Conservation (phyloP, 345 rosid genomes). For the Eucalyptus virginea region DNA sequence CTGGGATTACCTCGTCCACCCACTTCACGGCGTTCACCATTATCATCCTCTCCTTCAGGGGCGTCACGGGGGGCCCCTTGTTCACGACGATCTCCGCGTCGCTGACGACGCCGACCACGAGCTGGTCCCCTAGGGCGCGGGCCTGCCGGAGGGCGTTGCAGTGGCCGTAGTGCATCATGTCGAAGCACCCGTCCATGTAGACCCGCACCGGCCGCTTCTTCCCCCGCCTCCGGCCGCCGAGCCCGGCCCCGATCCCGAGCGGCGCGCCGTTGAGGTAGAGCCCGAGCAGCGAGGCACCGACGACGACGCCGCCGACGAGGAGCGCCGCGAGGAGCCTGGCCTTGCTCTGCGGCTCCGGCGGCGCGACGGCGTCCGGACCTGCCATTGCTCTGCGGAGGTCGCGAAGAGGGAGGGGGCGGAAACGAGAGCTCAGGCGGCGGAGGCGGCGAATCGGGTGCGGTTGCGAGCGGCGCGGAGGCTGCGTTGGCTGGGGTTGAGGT, state of each 20-base stretch:
- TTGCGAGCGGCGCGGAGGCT: neutral
- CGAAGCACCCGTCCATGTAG: slow-evolving; percentile 82
- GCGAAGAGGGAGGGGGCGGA: neutral
- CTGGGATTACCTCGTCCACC: slow-evolving; percentile 69
- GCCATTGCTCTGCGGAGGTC: neutral
- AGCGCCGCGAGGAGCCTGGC: slow-evolving; percentile 16
- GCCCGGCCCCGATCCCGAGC: neutral
- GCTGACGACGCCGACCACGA: slow-evolving; percentile 76
- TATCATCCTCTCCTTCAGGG: slow-evolving; percentile 55
- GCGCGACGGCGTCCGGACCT: neutral
- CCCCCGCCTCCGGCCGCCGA: slow-evolving; percentile 5
- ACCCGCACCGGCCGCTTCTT: slow-evolving; percentile 49
- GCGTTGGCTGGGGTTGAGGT: neutral
- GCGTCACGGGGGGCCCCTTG: slow-evolving; percentile 73
- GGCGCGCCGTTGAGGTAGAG: slow-evolving; percentile 1
- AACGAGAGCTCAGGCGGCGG: neutral
- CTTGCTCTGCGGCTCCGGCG: slow-evolving; percentile 20
- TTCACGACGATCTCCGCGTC: slow-evolving; percentile 58
- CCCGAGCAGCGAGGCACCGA: slow-evolving; percentile 27
- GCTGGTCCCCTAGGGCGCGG: slow-evolving; percentile 48
- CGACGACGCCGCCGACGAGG: slow-evolving; percentile 37
- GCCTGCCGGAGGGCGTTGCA: slow-evolving; percentile 82
- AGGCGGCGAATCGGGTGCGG: neutral
- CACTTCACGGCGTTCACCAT: slow-evolving; percentile 72
- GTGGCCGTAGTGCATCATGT: slow-evolving; percentile 85